A percentile compares a stretch with the other conserved stretches of the same genome.
phyloP scores from a whole-genome alignment of 176 grass and related monocot species.

The Triticum timopheevii region DNA sequence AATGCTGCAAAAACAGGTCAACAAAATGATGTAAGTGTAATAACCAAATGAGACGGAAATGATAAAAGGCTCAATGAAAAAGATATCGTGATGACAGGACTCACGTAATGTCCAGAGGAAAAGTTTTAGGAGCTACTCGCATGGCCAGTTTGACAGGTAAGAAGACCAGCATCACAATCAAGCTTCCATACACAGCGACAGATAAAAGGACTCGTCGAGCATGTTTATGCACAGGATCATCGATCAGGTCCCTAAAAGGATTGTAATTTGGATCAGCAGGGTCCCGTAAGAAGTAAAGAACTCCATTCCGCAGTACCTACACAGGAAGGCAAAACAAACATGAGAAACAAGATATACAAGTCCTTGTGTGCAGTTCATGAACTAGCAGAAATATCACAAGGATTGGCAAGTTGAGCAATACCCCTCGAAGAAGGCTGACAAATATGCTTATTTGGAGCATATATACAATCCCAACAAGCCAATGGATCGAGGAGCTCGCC shows the following conservation, averaged over 20 bases:
- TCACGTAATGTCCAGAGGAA: conserved; percentile 89
- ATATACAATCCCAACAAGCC: conserved; percentile 98
- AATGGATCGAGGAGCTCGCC: conserved; percentile 91
- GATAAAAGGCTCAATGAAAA: not conserved
- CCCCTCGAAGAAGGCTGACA: conserved; percentile 98
- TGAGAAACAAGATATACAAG: not conserved
- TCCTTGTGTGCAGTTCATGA: not conserved
- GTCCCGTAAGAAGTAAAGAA: conserved; percentile 96
- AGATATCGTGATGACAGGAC: conserved; percentile 21
- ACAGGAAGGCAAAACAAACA: conserved; percentile 11
- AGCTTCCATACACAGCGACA: conserved; percentile 95
- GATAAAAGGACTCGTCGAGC: conserved; percentile 88
- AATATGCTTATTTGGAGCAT: conserved; percentile 99
- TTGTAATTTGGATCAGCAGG: conserved; percentile 99
- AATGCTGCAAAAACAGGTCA: conserved; percentile 57
- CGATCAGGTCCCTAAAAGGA: conserved; percentile 94
- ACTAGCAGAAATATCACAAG: conserved; percentile 15
- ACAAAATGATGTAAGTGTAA: conserved; percentile 7
- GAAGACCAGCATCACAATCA: conserved; percentile 99
- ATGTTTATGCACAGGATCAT: conserved; percentile 96
- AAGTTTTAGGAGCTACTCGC: conserved; percentile 73
- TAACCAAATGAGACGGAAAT: not conserved
- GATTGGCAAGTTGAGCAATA: conserved; percentile 36
- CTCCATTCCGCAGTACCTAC: conserved; percentile 87
- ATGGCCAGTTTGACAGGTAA: conserved; percentile 96